These are phyloP conservation scores for Echites panduratus DNA, from an alignment of 257 asterid species.

Conservation along the genomic window DNA sequence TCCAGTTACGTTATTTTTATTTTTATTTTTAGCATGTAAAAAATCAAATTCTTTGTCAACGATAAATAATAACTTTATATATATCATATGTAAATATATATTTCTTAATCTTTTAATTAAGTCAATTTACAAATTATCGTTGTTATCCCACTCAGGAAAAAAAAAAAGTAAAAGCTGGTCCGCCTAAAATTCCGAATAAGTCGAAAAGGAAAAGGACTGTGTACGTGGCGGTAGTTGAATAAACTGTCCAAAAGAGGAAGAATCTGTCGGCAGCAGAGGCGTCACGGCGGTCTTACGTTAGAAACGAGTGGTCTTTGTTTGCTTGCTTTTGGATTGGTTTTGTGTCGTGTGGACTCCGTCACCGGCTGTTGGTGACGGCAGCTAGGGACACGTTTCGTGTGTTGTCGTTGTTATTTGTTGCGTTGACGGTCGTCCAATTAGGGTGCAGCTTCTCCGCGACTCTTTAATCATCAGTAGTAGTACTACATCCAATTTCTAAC, in stretches of 20 bases:
- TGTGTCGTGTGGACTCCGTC: conserved; percentile 21
- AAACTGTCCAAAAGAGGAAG: conserved; percentile 19
- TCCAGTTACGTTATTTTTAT: too few species aligned
- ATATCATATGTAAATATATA: too few species aligned
- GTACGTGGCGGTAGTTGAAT: conserved; percentile 28
- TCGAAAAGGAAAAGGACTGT: neutral
- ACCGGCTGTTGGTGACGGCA: conserved; percentile 21
- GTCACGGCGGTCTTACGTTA: conserved; percentile 34
- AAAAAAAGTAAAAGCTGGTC: neutral
- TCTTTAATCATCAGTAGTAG: conserved; percentile 20
- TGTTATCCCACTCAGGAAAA: neutral
- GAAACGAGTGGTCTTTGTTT: neutral
- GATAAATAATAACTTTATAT: too few species aligned
- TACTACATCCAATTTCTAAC: conserved; percentile 14
- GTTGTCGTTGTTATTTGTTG: neutral
- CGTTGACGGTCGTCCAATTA: conserved; percentile 27
- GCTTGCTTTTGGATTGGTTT: neutral
- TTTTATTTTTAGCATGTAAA: too few species aligned
- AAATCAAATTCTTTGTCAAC: too few species aligned
- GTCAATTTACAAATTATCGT: too few species aligned
- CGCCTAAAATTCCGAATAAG: neutral
- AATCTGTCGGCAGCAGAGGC: conserved; percentile 35
- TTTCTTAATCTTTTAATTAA: too few species aligned
- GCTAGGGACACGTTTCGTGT: conserved; percentile 14
- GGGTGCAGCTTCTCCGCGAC: conserved; percentile 15